Evolutionary conservation across 768 basidiomycete genomes (phyloP).

Genomic region (Psilocybe cyanescens): DNA sequence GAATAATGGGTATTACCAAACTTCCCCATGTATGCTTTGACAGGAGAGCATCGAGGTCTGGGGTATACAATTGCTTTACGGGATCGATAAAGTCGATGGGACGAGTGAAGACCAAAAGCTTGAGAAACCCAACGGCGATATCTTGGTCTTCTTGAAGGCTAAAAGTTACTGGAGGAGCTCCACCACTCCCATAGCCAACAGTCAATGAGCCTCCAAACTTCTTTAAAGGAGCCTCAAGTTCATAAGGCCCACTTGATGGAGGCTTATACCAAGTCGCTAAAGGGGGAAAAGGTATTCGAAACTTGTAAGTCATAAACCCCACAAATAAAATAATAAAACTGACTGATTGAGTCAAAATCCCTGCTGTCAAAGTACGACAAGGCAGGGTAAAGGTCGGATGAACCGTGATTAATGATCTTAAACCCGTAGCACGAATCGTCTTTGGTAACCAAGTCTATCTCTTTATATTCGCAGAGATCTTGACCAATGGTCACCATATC

Average conservation of each 20-base stretch:
- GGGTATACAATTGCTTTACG: background rate
- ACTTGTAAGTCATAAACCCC: background rate
- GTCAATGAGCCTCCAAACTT: background rate
- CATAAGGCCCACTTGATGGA: constrained; percentile 2
- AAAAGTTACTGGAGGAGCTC: constrained; percentile 5
- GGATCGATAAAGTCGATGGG: background rate
- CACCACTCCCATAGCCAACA: constrained; percentile 7
- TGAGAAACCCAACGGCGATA: constrained; percentile 3
- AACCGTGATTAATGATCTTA: background rate
- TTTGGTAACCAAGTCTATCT: background rate
- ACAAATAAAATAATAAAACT: background rate
- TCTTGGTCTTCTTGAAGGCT: background rate
- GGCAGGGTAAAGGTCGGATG: background rate
- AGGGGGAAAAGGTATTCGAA: no score
- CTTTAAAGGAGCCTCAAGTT: background rate
- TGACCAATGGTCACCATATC: background rate
- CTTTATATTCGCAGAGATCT: background rate
- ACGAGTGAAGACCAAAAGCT: background rate
- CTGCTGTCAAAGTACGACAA: background rate
- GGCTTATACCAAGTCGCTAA: constrained; percentile 1
- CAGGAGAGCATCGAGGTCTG: no score
- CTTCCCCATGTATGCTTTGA: background rate
- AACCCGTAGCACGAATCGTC: background rate
- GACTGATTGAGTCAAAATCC: background rate
- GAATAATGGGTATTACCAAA: background rate